Conservation (phyloP, 2,329 filamentous ascomycete species). For the Curvularia spicifera region DNA sequence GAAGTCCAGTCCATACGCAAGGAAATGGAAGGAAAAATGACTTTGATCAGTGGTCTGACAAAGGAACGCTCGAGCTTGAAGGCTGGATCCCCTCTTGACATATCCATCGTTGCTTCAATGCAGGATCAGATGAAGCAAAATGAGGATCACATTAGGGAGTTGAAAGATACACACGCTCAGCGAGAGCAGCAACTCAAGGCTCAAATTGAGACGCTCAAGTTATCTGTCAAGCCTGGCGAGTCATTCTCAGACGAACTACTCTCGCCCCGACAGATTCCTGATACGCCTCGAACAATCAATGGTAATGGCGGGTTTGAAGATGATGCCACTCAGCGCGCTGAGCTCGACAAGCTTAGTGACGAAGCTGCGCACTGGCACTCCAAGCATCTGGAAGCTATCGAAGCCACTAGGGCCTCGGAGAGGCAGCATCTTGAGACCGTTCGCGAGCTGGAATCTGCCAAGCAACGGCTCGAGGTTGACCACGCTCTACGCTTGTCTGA, state of each 20-base stretch:
- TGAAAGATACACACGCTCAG: constrained; percentile 74
- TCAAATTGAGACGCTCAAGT: constrained; percentile 73
- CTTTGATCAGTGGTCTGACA: constrained; percentile 91
- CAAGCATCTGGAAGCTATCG: constrained; percentile 74
- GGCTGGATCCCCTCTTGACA: constrained; percentile 80
- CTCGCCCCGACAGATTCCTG: constrained; percentile 24
- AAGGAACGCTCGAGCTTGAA: constrained; percentile 91
- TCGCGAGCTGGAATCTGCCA: constrained; percentile 71
- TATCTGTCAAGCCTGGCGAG: constrained; percentile 52
- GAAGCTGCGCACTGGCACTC: constrained; percentile 77
- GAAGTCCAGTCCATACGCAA: constrained; percentile 84
- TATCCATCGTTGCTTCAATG: constrained; percentile 85
- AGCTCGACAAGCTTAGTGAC: constrained; percentile 69
- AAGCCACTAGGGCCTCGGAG: constrained; percentile 75
- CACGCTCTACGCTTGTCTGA: constrained; percentile 40
- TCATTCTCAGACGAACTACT: constrained; percentile 25
- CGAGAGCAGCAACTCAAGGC: constrained; percentile 76
- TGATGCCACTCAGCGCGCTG: constrained; percentile 57
- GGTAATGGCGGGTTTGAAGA: constrained; percentile 28
- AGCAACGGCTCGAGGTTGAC: constrained; percentile 49
- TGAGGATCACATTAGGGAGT: constrained; percentile 74
- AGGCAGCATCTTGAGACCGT: constrained; percentile 74
- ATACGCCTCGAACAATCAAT: constrained; percentile 10
- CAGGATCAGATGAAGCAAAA: constrained; percentile 87
- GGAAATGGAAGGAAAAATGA: constrained; percentile 97